Conservation (phyloP, 164 flowering plant species). For the Echeveria elegans region DNA sequence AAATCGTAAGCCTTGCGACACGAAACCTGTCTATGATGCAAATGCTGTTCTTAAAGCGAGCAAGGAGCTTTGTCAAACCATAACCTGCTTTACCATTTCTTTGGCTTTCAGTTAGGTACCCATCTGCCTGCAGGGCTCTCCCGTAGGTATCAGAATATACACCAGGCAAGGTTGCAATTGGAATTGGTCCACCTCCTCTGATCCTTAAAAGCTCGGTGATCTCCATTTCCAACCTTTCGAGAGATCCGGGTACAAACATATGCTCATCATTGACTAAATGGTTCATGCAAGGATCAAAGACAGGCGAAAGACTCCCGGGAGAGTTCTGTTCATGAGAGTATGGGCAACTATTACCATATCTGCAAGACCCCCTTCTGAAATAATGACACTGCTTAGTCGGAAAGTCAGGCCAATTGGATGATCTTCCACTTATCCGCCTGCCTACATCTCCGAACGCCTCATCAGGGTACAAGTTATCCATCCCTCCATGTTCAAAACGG, state of each 20-base stretch:
- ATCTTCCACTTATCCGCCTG: slow-evolving; percentile 25
- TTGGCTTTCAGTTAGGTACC: slow-evolving; percentile 90
- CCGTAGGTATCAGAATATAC: slow-evolving; percentile 72
- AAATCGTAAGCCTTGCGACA: not conserved
- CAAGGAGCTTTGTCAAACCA: slow-evolving; percentile 79
- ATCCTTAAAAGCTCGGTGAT: slow-evolving; percentile 58
- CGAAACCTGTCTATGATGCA: slow-evolving; percentile 67
- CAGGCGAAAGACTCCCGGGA: slow-evolving; percentile 33
- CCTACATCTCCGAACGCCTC: slow-evolving; percentile 13
- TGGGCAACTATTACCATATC: slow-evolving; percentile 71
- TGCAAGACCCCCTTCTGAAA: slow-evolving; percentile 71
- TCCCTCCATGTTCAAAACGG: slow-evolving; percentile 27
- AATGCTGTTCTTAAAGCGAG: slow-evolving; percentile 51
- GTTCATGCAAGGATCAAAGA: slow-evolving; percentile 17
- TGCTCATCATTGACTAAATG: slow-evolving; percentile 33
- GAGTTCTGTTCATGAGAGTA: slow-evolving; percentile 48
- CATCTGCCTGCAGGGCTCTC: slow-evolving; percentile 67
- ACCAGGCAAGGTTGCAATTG: slow-evolving; percentile 82
- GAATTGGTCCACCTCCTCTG: slow-evolving; percentile 61
- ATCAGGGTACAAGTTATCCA: slow-evolving; percentile 32
- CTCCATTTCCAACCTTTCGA: slow-evolving; percentile 68
- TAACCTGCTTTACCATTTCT: slow-evolving; percentile 87
- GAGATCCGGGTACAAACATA: slow-evolving; percentile 51
- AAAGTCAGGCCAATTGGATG: slow-evolving; percentile 17
- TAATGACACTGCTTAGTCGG: slow-evolving; percentile 62